Evolutionary conservation across 1,284 basidiomycete genomes (phyloP), one percentile per base, ranked within the genome.

Genomic region (Chiua sp.): DNA sequence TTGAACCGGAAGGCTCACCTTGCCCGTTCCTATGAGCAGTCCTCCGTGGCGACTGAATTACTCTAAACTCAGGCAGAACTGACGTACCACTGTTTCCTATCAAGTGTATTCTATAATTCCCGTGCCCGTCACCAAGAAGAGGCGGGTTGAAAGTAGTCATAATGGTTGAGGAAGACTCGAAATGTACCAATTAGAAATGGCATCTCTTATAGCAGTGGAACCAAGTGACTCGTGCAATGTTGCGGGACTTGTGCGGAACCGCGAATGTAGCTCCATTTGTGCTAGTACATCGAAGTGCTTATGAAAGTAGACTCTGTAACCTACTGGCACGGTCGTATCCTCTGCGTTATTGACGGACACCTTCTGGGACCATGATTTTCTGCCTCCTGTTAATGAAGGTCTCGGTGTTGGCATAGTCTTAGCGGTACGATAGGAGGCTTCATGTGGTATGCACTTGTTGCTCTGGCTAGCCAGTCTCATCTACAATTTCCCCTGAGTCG

Each of bases 41-140:
- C 33, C 44, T 49, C 54, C 20, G 16, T 52, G 39, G n/a, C 18
- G 8, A 32, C 53, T 57, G 53, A 57, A 61, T 48, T 7, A 30
- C 3, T 1, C 12, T 32, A 37, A 15, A 28, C 4, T 53, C 20
- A 6, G 37, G 49, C 28, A 6, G 35, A 53, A 47, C 26, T 37
- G 20, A 64, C 72, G 37, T 72, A 84, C 84, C 85, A 68, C 81
- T 82, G 65, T 87, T 87, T 47, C 85, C 86, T 16, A 83, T 70
- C 15, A 87, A 63, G 46, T 80, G 76, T 47, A 88, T 72, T 56
- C 77, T 80, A 64, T 81, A 87, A 7, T 65, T 71, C 1, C 85
- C 84, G 7, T 77, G 57, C 16, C 67, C 75, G 61, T 86, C 82
- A 47, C 86, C 85, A 18, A 79, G 70, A 15, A 87, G 73, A 52